phyloP scores from a whole-genome alignment of 116 monocot genomes.

The Trichopus zeylanicus region DNA sequence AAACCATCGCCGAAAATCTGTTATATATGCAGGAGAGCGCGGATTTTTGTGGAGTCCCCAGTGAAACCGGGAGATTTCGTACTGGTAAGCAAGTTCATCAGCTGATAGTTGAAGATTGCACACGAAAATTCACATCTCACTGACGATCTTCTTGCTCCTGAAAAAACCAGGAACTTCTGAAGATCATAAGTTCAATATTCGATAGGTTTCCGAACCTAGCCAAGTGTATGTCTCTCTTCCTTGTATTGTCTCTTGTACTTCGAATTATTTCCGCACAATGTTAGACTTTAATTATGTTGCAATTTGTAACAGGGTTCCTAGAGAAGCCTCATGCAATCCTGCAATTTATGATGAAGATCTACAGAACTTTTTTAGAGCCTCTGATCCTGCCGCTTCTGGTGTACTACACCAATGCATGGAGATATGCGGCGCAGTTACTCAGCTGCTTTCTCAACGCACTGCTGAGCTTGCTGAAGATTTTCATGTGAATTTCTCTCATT shows the following conservation, averaged over 20 bases:
- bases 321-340: constrained; percentile 10
- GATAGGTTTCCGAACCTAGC: constrained; percentile 14
- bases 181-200: constrained; percentile 15
- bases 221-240: constrained; percentile 6
- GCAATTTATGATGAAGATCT: constrained; percentile 5
- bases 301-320: constrained; percentile 13
- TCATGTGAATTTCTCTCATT: no score
- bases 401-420: constrained; percentile 21
- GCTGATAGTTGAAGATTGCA: not conserved
- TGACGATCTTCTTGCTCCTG: not conserved
- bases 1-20: not conserved
- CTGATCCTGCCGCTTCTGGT: constrained; percentile 20
- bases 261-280: not conserved
- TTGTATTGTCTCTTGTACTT: not conserved
- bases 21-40: constrained; percentile 38
- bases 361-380: constrained; percentile 17
- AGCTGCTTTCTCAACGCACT: not conserved
- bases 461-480: not conserved
- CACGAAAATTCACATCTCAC: not conserved
- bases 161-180: constrained; percentile 48
- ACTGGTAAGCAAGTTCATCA: constrained; percentile 28
- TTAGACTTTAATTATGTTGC: not conserved
- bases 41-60: constrained; percentile 50
- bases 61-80: constrained; percentile 47
- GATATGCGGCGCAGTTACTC: not conserved